Evolutionary conservation across 495 filamentous ascomycete species (phyloP).

Genomic region (Podospora fimiseda): DNA sequence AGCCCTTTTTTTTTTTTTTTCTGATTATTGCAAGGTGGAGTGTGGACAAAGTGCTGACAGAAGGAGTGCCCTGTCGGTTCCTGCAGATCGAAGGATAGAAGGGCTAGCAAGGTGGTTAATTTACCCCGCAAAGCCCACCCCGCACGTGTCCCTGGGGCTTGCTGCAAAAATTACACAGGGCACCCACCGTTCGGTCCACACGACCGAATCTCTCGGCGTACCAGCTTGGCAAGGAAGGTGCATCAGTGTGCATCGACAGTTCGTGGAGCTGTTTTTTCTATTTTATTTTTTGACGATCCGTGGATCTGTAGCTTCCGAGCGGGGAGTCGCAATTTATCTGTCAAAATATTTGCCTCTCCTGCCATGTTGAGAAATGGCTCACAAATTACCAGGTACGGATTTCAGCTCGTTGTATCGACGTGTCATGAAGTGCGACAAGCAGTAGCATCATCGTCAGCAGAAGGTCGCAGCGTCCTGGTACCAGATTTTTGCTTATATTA

Average conservation of each 20-base stretch:
- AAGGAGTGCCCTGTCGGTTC: neutral
- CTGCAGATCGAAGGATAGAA: neutral
- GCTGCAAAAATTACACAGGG: no score
- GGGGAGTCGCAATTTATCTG: neutral
- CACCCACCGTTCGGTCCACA: no score
- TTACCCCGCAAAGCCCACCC: slow-evolving; percentile 5
- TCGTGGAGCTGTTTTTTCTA: neutral
- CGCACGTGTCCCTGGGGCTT: slow-evolving; percentile 3
- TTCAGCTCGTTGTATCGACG: neutral
- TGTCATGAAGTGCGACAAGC: neutral
- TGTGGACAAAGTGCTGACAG: no score
- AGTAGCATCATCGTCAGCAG: neutral
- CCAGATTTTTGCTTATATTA: no score
- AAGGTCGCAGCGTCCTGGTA: no score
- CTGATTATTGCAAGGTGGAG: no score
- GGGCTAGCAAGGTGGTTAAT: no score
- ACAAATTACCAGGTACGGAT: no score
- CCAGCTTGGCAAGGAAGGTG: neutral
- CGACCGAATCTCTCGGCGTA: neutral
- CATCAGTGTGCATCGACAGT: neutral
- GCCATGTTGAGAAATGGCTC: neutral
- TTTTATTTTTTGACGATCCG: neutral
- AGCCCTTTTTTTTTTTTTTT: no score
- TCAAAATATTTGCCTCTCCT: neutral
- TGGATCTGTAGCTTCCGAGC: neutral